phyloP scores from a whole-genome alignment of 2,329 filamentous ascomycete genomes.

The Botrytis aclada region DNA sequence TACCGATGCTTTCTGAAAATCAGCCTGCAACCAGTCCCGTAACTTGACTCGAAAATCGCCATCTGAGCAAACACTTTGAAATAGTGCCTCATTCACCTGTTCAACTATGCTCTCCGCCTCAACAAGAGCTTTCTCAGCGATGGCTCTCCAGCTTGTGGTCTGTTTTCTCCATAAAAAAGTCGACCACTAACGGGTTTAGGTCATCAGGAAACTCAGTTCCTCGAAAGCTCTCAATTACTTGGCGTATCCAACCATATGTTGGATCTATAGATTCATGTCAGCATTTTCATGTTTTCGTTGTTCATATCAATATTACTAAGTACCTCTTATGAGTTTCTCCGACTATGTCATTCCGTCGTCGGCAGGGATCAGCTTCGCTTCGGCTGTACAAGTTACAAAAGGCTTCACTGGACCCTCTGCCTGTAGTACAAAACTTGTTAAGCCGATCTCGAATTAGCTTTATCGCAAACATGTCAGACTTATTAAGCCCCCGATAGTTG shows the following conservation, averaged over 20 bases:
- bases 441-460: conserved; percentile 3
- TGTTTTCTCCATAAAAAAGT: conserved; percentile 24
- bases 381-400: conserved; percentile 13
- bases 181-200: conserved; percentile 24
- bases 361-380: conserved; percentile 13
- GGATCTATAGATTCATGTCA: neutral
- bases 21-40: conserved; percentile 23
- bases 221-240: conserved; percentile 22
- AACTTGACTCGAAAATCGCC: conserved; percentile 20
- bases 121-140: conserved; percentile 16
- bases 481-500: neutral
- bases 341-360: conserved; percentile 13
- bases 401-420: conserved; percentile 2
- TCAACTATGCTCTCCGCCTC: conserved; percentile 22
- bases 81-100: conserved; percentile 18
- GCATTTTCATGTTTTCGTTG: neutral
- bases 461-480: neutral
- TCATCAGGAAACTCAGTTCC: conserved; percentile 22
- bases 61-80: conserved; percentile 23
- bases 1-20: conserved; percentile 17
- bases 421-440: neutral
- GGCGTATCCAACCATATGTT: conserved; percentile 24
- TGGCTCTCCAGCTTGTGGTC: conserved; percentile 22
- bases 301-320: neutral
- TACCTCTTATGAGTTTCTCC: conserved; percentile 13